These are phyloP conservation scores for Podospora anserina DNA, from an alignment of 495 filamentous ascomycete genomes.

Conservation along the genomic window DNA sequence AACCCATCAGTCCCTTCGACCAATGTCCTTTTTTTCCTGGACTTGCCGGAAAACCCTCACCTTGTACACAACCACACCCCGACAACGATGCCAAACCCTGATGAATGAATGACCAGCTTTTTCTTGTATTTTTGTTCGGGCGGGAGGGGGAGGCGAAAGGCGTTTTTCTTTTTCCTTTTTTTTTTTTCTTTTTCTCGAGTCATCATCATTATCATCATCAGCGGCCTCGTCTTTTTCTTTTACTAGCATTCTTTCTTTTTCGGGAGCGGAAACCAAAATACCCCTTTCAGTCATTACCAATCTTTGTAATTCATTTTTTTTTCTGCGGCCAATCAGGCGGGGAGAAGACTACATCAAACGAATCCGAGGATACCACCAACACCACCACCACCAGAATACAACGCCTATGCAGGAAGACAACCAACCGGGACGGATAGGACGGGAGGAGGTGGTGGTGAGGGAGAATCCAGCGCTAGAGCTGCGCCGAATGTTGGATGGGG, in stretches of 20 bases:
- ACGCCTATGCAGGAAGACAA: neutral
- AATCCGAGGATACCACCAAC: neutral
- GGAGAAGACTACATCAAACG: neutral
- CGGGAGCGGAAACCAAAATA: neutral
- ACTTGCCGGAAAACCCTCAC: too few species aligned
- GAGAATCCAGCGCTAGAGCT: neutral
- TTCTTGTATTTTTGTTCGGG: too few species aligned
- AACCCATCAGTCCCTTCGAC: neutral
- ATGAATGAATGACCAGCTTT: neutral
- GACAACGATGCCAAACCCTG: neutral
- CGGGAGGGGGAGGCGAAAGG: neutral
- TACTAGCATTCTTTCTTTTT: neutral
- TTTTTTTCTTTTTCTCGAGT: neutral
- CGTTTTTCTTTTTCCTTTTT: neutral
- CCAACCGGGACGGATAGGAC: neutral
- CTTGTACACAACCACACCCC: neutral
- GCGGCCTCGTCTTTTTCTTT: neutral
- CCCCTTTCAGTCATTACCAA: neutral
- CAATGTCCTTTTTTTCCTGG: too few species aligned
- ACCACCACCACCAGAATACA: too few species aligned
- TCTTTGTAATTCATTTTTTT: neutral
- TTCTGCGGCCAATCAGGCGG: neutral
- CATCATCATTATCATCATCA: neutral
- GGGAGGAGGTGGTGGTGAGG: too few species aligned
- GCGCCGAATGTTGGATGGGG: neutral